Conservation (phyloP, 495 filamentous ascomycete species). For the Aspergillus leporis region DNA sequence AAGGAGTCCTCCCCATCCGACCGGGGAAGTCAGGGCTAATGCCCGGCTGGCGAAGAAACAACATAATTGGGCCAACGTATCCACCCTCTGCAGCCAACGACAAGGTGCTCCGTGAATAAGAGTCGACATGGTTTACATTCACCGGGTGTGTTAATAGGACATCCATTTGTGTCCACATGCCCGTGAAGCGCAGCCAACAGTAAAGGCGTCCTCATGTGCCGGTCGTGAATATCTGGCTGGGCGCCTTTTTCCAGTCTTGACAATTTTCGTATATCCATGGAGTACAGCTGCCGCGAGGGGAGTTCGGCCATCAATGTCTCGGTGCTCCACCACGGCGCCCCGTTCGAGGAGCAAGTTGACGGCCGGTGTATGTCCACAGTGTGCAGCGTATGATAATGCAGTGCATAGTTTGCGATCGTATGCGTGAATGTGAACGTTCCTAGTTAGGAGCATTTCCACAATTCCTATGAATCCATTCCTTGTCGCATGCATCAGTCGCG, state of each 20-base stretch:
- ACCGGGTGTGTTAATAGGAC: neutral
- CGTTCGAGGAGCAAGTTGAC: neutral
- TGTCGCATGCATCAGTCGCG: neutral
- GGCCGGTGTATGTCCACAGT: neutral
- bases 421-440: neutral
- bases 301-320: neutral
- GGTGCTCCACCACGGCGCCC: neutral
- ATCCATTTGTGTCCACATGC: neutral
- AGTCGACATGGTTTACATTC: neutral
- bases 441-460: neutral
- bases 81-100: neutral
- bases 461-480: neutral
- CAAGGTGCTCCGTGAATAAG: neutral
- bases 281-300: neutral
- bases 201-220: neutral
- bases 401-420: neutral
- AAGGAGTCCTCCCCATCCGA: conserved; percentile 1
- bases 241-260: neutral
- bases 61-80: neutral
- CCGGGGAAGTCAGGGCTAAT: neutral
- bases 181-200: neutral
- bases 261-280: neutral
- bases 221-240: neutral
- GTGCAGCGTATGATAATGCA: neutral
- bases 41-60: neutral